These are phyloP conservation scores for Glycine latifolia DNA, from an alignment of 306 rosid species.

Conservation along the genomic window DNA sequence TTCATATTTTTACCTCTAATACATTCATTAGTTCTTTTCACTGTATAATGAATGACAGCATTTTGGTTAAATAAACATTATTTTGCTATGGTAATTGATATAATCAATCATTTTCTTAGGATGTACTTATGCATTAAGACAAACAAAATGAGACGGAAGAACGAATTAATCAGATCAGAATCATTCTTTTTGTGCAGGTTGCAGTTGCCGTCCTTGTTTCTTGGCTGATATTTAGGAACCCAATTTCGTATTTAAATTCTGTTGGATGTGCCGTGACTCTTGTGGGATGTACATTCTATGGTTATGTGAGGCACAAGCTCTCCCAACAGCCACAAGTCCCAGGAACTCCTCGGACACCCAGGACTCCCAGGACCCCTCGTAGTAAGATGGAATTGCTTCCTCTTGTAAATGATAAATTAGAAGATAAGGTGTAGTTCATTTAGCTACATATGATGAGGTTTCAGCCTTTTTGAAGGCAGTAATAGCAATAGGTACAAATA, in stretches of 20 bases:
- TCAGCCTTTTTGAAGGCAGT: slow-evolving; percentile 45
- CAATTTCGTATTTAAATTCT: slow-evolving; percentile 76
- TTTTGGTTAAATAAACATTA: too few relatives aligned
- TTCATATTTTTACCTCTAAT: too few relatives aligned
- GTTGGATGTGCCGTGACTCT: slow-evolving; percentile 92
- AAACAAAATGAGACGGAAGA: neutral
- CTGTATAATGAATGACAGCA: too few relatives aligned
- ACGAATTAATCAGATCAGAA: neutral
- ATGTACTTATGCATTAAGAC: too few relatives aligned
- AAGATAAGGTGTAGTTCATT: slow-evolving; percentile 68
- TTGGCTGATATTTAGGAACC: slow-evolving; percentile 92
- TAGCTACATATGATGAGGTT: slow-evolving; percentile 38
- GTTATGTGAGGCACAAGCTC: slow-evolving; percentile 81
- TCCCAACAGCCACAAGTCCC: slow-evolving; percentile 79
- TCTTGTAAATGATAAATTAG: slow-evolving; percentile 95
- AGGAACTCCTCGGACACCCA: slow-evolving; percentile 86
- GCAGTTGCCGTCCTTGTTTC: slow-evolving; percentile 97
- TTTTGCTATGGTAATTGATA: neutral
- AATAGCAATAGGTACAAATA: slow-evolving; percentile 53
- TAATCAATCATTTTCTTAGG: neutral
- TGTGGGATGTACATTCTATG: slow-evolving; percentile 94
- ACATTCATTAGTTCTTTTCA: too few relatives aligned
- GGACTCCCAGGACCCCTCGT: slow-evolving; percentile 85
- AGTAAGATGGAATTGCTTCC: slow-evolving; percentile 85
- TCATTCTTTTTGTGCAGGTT: slow-evolving; percentile 63